Evolutionary conservation across 2,329 filamentous ascomycete species (phyloP).

Genomic region (Botrytis elliptica): DNA sequence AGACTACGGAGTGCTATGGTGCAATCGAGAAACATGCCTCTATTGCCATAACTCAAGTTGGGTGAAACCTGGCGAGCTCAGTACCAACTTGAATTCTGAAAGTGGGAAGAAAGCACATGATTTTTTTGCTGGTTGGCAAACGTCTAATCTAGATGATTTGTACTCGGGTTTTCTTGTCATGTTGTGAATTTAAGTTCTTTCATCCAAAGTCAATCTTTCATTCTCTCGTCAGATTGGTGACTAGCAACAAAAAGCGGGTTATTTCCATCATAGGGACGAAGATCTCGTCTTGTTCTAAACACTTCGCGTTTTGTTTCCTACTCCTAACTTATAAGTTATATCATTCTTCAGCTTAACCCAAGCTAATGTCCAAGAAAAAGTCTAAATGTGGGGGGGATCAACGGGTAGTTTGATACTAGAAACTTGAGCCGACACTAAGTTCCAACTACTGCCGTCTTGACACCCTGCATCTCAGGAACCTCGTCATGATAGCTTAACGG

Average conservation of each 20-base stretch:
- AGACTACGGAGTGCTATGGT: too few relatives aligned
- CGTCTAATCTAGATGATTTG: background rate
- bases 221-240: background rate
- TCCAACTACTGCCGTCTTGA: background rate
- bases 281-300: background rate
- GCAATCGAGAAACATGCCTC: background rate
- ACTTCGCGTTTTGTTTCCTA: background rate
- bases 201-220: too few relatives aligned
- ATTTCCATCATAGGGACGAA: background rate
- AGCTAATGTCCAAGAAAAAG: background rate
- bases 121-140: background rate
- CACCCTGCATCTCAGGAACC: background rate
- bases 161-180: too few relatives aligned
- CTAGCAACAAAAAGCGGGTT: background rate
- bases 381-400: background rate
- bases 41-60: background rate
- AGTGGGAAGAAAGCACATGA: background rate
- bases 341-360: too few relatives aligned
- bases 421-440: background rate
- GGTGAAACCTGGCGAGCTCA: background rate
- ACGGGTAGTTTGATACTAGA: background rate
- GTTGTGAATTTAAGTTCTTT: background rate
- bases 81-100: too few relatives aligned
- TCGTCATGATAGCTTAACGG: background rate
- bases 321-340: too few relatives aligned